Evolutionary conservation across 352 stramenopile species (phyloP), one percentile per base, ranked within the genome.

Genomic region (Phytophthora brassicae): DNA sequence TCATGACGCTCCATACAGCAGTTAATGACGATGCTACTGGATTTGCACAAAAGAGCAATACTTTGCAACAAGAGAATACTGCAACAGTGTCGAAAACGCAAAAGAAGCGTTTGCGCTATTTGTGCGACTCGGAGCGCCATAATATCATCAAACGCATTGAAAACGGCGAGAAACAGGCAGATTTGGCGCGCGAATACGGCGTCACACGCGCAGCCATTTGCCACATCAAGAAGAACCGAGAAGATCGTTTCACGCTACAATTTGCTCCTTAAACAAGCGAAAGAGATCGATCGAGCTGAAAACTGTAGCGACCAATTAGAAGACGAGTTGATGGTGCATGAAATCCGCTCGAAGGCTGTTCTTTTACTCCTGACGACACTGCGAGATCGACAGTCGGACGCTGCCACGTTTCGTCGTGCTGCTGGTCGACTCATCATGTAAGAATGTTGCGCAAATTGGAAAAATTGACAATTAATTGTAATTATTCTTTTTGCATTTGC

Each of bases 221-320:
- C 51, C 79, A 89, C 53, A 90, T 90, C 60, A 90, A 90, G 46
- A 90, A 90, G 67, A 89, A 90, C 55, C 75, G 73, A 73, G 6
- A 75, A 85, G 67, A 88, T 90, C 53, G 50, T 84, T 33, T 67
- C 73, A 29, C 77, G 77, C 44, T 88, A 77, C 68, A 71, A 86
- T 31, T 62, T 68, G 53, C 49, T 86, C 20, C 60, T 81, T 51
- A 77, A 82, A 50, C 75, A 75, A 12, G 56, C 68, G 8, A 68
- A 81, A 28, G 78, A 82, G 33, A 72, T 81, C 61, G 60, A 83
- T 22, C 50, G 72, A 11, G 72, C 70, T n/a, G 76, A 86, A 39
- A 81, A 72, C 42, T 59, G 52, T 28, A 17, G 53, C 33, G 33
- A 48, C 20, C 31, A 65, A 6, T 38, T 55, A 23, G 54, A 49